Evolutionary conservation across 805 yeast genomes (phyloP), one percentile per base, ranked within the genome.

Genomic region (Candida coquimbonensis): DNA sequence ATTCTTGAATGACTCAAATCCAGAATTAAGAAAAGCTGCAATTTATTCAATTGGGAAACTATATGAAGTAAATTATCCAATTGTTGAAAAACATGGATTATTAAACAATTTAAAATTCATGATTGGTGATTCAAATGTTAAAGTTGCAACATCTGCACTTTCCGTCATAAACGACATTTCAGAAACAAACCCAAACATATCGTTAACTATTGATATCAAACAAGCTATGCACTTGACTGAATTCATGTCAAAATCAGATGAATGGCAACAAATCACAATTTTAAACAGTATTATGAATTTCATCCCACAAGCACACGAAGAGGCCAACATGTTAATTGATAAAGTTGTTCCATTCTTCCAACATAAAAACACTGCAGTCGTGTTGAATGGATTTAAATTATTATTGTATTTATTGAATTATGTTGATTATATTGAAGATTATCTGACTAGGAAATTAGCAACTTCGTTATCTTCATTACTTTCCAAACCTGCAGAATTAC

Each of bases 311-410:
- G 68, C 74, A 0, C 67, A 78, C n/a, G 69, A 68, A 2, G 91
- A 84, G 35, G 88, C 96, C 0, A 64, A 77, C 38, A 69, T 70
- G 5, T 57, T 90, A 55, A 78, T 87, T 24, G 91, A 84, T 35
- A 66, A 73, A 13, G 69, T 78, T 4, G 61, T 83, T 7, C 89
- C 96, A 0, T 77, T 81, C 36, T 65, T 91, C 24, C 95, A 81
- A 56, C 95, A 87, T 60, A 82, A 81, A 16, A 89, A 87, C 62
- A 70, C 95, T 0, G 75, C 93, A 0, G 93, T 90, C 11, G 91
- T 85, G 0, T 62, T 89, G 48, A 89, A 87, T 54, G 73, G 95
- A 0, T 68, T 87, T 44, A 81, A 88, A 49, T 78, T 81, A 11
- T 76, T 89, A 14, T 65, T 86, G 8, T 90, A 87, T 64, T 65